Percentiles rank a stretch among this genome's conserved stretches.
phyloP scores from a whole-genome alignment of 2,329 filamentous ascomycete species.

The Cyanodermella asteris region DNA sequence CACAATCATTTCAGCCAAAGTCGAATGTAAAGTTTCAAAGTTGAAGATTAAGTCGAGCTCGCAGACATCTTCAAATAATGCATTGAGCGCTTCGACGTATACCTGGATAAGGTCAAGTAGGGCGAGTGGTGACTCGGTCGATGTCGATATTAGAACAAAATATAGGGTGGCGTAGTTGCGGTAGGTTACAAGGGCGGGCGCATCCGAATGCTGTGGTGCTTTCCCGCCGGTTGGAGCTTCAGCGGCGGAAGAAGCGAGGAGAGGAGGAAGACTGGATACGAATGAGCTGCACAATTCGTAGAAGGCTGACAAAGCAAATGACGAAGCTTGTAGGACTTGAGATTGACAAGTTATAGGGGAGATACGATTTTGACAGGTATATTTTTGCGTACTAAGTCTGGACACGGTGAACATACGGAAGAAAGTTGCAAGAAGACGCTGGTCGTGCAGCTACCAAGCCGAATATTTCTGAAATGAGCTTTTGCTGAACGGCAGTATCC shows the following conservation, averaged over 20 bases:
- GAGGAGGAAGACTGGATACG: conserved; percentile 40
- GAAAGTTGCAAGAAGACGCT: conserved; percentile 87
- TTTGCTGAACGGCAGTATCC: conserved; percentile 95
- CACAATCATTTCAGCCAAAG: conserved; percentile 82
- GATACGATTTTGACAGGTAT: no score
- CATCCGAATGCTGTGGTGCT: conserved; percentile 55
- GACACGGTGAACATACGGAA: conserved; percentile 33
- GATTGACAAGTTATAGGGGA: no score
- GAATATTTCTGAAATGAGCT: conserved; percentile 93
- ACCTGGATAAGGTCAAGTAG: conserved; percentile 95
- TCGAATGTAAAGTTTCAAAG: conserved; percentile 86
- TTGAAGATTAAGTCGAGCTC: conserved; percentile 98
- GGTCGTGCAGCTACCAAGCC: conserved; percentile 81
- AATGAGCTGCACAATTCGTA: no score
- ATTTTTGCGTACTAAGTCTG: no score
- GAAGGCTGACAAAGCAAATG: no score
- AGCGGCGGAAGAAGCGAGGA: conserved; percentile 30
- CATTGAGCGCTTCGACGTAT: conserved; percentile 86
- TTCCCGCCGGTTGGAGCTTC: conserved; percentile 16
- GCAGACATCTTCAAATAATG: conserved; percentile 94
- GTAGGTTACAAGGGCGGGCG: conserved; percentile 89
- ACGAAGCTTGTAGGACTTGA: no score
- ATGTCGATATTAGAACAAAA: conserved; percentile 94
- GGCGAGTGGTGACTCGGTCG: conserved; percentile 84
- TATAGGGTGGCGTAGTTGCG: conserved; percentile 95